phyloP scores from a whole-genome alignment of 306 rosid genomes.

The Vigna nakashimae region DNA sequence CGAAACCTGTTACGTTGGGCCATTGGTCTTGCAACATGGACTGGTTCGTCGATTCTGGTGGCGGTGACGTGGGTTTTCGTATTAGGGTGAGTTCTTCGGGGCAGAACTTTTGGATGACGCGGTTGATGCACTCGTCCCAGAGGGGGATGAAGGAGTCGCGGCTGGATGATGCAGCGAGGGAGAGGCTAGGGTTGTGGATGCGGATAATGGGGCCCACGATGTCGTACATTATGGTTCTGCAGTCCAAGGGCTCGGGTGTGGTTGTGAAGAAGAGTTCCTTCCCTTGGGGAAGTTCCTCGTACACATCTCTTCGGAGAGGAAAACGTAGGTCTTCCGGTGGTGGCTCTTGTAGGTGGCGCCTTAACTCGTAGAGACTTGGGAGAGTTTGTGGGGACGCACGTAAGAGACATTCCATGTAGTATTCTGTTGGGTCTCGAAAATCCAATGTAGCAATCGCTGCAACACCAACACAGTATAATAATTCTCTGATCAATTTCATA shows the following conservation, averaged over 20 bases:
- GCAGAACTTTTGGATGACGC: conserved; percentile 66
- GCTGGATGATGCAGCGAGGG: conserved; percentile 41
- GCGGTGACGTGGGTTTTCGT: conserved; percentile 54
- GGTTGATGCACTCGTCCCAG: conserved; percentile 94
- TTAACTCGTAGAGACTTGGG: conserved; percentile 71
- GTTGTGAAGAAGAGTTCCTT: conserved; percentile 75
- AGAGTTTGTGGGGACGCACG: conserved; percentile 64
- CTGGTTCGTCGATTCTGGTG: not conserved
- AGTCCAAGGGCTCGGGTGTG: conserved; percentile 62
- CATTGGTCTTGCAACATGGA: conserved; percentile 72
- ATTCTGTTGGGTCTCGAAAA: conserved; percentile 81
- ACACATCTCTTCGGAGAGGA: conserved; percentile 78
- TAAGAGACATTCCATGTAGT: conserved; percentile 70
- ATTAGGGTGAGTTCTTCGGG: conserved; percentile 53
- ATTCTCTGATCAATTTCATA: not conserved
- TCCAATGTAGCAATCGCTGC: conserved; percentile 69
- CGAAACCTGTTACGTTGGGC: conserved; percentile 84
- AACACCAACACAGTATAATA: not conserved
- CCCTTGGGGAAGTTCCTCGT: conserved; percentile 75
- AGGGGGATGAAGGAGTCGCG: conserved; percentile 77
- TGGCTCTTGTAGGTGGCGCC: conserved; percentile 75
- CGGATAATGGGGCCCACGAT: conserved; percentile 68
- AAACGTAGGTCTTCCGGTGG: conserved; percentile 81
- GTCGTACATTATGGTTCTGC: conserved; percentile 68
- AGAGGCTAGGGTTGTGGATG: conserved; percentile 49